Evolutionary conservation across 2,329 filamentous ascomycete genomes (phyloP).

Genomic region (Colletotrichum truncatum): DNA sequence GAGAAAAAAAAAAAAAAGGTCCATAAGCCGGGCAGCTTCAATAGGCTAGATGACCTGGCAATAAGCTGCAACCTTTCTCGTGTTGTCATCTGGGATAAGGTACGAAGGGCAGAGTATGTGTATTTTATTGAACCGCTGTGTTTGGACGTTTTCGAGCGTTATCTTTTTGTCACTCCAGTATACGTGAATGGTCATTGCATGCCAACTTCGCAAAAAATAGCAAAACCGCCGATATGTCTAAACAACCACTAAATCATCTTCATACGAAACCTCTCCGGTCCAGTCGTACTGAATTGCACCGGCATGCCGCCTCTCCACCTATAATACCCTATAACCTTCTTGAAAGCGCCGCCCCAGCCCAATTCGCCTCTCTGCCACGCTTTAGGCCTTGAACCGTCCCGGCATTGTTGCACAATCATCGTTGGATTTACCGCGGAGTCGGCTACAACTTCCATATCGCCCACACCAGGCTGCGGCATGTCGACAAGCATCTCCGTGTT

Average conservation of each 20-base stretch:
- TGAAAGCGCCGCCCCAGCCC: constrained; percentile 57
- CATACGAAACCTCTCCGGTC: constrained; percentile 23
- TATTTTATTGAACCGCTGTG: no score
- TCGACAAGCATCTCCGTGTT: constrained; percentile 31
- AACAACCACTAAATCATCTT: constrained; percentile 4
- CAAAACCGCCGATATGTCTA: background rate
- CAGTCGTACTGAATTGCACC: constrained; percentile 19
- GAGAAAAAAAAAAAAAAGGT: no score
- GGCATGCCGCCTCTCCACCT: constrained; percentile 27
- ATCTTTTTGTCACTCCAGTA: background rate
- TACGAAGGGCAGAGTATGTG: no score
- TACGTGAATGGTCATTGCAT: no score
- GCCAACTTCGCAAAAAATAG: no score
- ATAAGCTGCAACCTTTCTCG: no score
- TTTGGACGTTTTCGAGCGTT: no score
- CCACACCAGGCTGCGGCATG: constrained; percentile 18
- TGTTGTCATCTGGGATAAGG: no score
- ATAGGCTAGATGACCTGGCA: no score
- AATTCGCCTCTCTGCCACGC: constrained; percentile 53
- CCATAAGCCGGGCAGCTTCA: no score
- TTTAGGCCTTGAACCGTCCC: constrained; percentile 39
- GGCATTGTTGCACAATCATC: constrained; percentile 40
- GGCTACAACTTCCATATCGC: constrained; percentile 31
- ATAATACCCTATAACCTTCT: constrained; percentile 49
- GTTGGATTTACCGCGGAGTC: constrained; percentile 34